phyloP scores from a whole-genome alignment of 331 rosid genomes.

The Telfairia occidentalis region DNA sequence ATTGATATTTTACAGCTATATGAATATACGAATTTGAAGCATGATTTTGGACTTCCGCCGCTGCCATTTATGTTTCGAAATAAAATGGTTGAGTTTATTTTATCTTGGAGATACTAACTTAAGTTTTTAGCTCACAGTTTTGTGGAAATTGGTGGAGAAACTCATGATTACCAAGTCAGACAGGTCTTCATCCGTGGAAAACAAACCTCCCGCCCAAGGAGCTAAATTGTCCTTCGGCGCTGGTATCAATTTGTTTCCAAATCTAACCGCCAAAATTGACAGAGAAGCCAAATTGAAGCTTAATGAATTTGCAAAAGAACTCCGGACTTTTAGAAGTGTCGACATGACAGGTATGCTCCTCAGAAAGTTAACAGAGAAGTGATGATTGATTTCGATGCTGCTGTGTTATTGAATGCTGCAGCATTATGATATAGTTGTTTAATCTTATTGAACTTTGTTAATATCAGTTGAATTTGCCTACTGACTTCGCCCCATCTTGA shows the following conservation, averaged over 20 bases:
- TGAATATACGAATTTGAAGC: not conserved
- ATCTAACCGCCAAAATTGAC: constrained; percentile 68
- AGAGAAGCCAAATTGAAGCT: constrained; percentile 78
- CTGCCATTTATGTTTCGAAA: not conserved
- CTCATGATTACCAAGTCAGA: constrained; percentile 45
- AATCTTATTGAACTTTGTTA: not conserved
- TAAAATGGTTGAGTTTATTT: not conserved
- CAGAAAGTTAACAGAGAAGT: constrained; percentile 6
- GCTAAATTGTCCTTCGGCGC: constrained; percentile 65
- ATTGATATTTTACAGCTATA: not conserved
- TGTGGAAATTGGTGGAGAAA: constrained; percentile 91
- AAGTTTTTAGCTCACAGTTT: constrained; percentile 75
- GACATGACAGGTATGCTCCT: constrained; percentile 84
- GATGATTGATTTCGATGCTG: constrained; percentile 1
- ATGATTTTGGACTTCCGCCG: not conserved
- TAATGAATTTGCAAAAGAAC: constrained; percentile 79
- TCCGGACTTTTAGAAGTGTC: constrained; percentile 61
- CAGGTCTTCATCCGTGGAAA: constrained; percentile 34
- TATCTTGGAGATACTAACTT: constrained; percentile 40
- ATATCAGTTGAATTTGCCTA: not conserved
- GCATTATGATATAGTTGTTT: not conserved
- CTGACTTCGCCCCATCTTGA: not conserved
- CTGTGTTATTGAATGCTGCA: not conserved
- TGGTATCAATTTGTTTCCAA: constrained; percentile 68
- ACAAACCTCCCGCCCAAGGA: constrained; percentile 46